Evolutionary conservation across 352 stramenopile species (phyloP).

Genomic region (Pythium chondricola): DNA sequence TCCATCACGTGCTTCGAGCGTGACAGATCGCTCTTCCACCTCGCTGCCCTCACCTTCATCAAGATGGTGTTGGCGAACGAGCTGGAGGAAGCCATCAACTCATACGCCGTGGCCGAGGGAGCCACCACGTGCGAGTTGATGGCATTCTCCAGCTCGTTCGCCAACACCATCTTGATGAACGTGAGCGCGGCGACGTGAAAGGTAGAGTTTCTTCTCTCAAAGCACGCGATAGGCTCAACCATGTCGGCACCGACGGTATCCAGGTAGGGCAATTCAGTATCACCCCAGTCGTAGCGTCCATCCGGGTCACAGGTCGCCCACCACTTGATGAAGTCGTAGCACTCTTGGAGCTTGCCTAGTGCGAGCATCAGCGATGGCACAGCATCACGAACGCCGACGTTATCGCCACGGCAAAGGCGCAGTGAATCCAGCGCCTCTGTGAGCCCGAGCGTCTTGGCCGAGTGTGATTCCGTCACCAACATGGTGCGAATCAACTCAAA

Average conservation of each 20-base stretch:
- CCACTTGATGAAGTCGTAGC: conserved; percentile 22
- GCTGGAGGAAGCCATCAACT: background rate
- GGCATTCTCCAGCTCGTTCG: background rate
- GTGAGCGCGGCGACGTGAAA: conserved; percentile 4
- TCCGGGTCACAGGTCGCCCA: conserved; percentile 1
- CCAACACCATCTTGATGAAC: background rate
- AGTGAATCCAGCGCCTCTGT: conserved; percentile 6
- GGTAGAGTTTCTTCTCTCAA: too few species aligned
- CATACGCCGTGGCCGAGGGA: too few species aligned
- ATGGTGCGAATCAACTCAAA: conserved; percentile 3
- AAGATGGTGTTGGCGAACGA: background rate
- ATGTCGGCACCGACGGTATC: conserved; percentile 8
- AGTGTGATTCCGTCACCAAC: background rate
- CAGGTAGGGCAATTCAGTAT: conserved; percentile 3
- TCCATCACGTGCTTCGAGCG: too few species aligned
- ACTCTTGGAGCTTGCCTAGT: conserved; percentile 10
- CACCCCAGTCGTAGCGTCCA: conserved; percentile 4
- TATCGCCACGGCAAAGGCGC: conserved; percentile 9
- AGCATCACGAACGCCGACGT: conserved; percentile 3
- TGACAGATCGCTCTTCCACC: conserved; percentile 1
- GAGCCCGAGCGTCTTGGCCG: background rate
- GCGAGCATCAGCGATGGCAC: conserved; percentile 7
- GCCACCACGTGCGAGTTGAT: background rate
- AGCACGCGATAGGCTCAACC: background rate
- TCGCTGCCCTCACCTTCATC: conserved; percentile 4